These are phyloP conservation scores for Mycena citricolor DNA, from an alignment of 1,284 basidiomycete species.

Conservation along the genomic window DNA sequence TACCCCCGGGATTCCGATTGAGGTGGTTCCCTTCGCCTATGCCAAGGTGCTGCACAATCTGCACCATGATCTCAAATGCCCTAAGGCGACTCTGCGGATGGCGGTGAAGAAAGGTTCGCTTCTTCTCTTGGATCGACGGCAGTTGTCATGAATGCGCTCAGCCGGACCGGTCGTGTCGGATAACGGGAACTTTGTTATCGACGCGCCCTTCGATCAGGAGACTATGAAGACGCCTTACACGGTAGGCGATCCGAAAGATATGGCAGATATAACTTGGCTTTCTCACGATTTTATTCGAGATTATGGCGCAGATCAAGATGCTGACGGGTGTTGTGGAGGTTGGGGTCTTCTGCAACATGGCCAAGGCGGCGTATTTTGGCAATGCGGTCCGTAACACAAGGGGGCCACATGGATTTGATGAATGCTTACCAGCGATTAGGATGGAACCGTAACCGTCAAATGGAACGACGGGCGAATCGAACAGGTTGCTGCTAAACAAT, in stretches of 20 bases:
- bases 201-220: conserved; percentile 80
- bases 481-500: conserved; percentile 27
- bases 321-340: conserved; percentile 97
- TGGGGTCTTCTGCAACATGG: conserved; percentile 92
- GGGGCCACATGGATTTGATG: conserved; percentile 1
- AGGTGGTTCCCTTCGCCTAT: conserved; percentile 96
- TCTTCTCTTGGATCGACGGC: background rate
- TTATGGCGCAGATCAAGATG: conserved; percentile 78
- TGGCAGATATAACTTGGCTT: conserved; percentile 26
- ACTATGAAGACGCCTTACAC: conserved; percentile 69
- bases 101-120: conserved; percentile 62
- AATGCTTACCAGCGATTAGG: conserved; percentile 34
- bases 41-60: conserved; percentile 79
- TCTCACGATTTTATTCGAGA: conserved; percentile 40
- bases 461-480: conserved; percentile 48
- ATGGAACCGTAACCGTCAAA: conserved; percentile 56
- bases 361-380: conserved; percentile 96
- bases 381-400: conserved; percentile 62
- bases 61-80: conserved; percentile 61
- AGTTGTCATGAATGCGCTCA: conserved; percentile 22
- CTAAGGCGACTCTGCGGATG: conserved; percentile 78
- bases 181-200: conserved; percentile 95
- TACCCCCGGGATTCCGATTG: conserved; percentile 88
- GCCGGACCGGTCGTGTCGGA: conserved; percentile 95
- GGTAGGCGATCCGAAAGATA: conserved; percentile 38